Percentiles rank a stretch among this genome's conserved stretches.
These are phyloP conservation scores for Tuber magnatum DNA, from an alignment of 495 filamentous ascomycete species.

Conservation along the genomic window DNA sequence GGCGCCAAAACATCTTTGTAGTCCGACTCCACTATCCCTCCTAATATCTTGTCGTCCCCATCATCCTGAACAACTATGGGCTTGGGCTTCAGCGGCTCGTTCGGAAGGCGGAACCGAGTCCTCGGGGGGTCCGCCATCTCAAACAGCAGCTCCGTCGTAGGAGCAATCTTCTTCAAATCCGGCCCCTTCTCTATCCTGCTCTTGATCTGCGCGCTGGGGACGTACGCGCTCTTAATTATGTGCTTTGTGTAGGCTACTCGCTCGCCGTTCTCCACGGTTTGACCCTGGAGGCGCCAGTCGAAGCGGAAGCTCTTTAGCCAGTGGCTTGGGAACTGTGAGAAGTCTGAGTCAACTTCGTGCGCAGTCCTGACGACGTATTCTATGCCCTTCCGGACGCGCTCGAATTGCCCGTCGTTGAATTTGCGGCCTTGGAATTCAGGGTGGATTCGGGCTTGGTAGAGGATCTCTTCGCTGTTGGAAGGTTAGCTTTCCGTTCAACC, in stretches of 20 bases:
- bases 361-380: slow-evolving; percentile 71
- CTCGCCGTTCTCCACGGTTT: slow-evolving; percentile 71
- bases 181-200: slow-evolving; percentile 48
- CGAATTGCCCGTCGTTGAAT: slow-evolving; percentile 63
- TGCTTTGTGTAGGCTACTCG: slow-evolving; percentile 78
- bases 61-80: background rate
- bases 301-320: slow-evolving; percentile 92
- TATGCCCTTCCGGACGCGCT: slow-evolving; percentile 63
- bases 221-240: slow-evolving; percentile 77
- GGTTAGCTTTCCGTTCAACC: slow-evolving; percentile 16
- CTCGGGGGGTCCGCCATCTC: background rate
- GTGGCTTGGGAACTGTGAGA: slow-evolving; percentile 71
- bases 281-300: slow-evolving; percentile 74
- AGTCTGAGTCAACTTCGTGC: slow-evolving; percentile 72
- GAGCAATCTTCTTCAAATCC: slow-evolving; percentile 43
- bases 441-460: slow-evolving; percentile 80
- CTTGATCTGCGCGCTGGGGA: slow-evolving; percentile 81
- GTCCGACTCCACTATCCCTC: background rate
- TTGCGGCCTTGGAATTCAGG: slow-evolving; percentile 88
- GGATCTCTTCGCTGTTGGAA: slow-evolving; percentile 63
- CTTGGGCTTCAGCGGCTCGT: background rate
- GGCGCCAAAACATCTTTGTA: background rate
- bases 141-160: slow-evolving; percentile 9
- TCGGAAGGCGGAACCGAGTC: background rate
- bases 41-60: background rate